phyloP scores from a whole-genome alignment of 768 basidiomycete genomes.

The Mycena galopus region DNA sequence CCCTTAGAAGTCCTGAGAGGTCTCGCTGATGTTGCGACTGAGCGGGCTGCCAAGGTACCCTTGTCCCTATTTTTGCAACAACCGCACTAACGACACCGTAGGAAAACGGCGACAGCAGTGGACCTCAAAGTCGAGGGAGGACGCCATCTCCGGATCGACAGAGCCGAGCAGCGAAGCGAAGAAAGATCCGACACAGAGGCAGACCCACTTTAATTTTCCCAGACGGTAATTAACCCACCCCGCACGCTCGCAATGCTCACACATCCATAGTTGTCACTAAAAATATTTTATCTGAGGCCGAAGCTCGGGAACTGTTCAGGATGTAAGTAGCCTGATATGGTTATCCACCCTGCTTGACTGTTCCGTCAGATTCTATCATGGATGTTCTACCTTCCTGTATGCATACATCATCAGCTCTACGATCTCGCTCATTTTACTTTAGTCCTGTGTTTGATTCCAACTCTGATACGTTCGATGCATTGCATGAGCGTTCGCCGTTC shows the following conservation, averaged over 20 bases:
- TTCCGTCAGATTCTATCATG: conserved; percentile 81
- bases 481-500: conserved; percentile 93
- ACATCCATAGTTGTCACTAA: conserved; percentile 80
- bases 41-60: conserved; percentile 81
- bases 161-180: conserved; percentile 75
- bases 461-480: conserved; percentile 87
- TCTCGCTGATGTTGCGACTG: conserved; percentile 84
- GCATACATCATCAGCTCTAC: conserved; percentile 40
- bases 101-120: conserved; percentile 85
- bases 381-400: conserved; percentile 88
- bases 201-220: conserved; percentile 75
- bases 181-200: conserved; percentile 76
- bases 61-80: conserved; percentile 9
- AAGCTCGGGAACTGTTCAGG: conserved; percentile 88
- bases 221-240: conserved; percentile 67
- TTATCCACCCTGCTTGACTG: conserved; percentile 27
- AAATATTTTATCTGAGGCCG: conserved; percentile 81
- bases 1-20: conserved; percentile 90
- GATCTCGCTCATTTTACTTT: conserved; percentile 2
- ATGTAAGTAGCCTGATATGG: conserved; percentile 65
- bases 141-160: conserved; percentile 81
- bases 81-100: conserved; percentile 46
- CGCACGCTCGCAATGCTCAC: conserved; percentile 13
- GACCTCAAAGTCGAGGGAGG: conserved; percentile 80
- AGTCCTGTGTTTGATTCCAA: conserved; percentile 86